Conservation (phyloP, 2,329 filamentous ascomycete species). For the Xylariaceae sp. region DNA sequence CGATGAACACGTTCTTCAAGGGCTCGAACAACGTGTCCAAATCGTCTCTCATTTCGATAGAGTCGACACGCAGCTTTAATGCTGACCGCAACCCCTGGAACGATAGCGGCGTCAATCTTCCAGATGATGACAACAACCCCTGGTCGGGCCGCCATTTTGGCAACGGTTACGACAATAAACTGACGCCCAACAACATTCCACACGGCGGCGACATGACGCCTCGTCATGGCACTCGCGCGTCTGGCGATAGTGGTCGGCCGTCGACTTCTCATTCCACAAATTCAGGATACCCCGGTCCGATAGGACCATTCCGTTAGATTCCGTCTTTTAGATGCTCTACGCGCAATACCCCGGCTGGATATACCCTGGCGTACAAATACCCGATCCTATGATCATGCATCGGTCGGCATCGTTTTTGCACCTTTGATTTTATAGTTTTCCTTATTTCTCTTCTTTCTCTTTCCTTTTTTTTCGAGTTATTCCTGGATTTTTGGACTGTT, state of each 20-base stretch:
- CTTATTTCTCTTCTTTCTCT: slow-evolving; percentile 28
- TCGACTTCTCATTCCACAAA: slow-evolving; percentile 92
- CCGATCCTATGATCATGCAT: slow-evolving; percentile 48
- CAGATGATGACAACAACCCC: slow-evolving; percentile 76
- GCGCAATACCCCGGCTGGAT: slow-evolving; percentile 64
- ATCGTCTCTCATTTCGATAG: slow-evolving; percentile 92
- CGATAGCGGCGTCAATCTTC: slow-evolving; percentile 91
- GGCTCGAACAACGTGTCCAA: slow-evolving; percentile 89
- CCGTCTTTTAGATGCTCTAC: slow-evolving; percentile 50
- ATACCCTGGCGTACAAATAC: slow-evolving; percentile 67
- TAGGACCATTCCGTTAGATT: slow-evolving; percentile 88
- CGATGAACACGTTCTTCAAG: slow-evolving; percentile 88
- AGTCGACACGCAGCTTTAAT: slow-evolving; percentile 86
- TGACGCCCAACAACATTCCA: slow-evolving; percentile 59
- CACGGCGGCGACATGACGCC: slow-evolving; percentile 81
- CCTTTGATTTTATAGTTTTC: slow-evolving; percentile 29
- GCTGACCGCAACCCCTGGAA: slow-evolving; percentile 98
- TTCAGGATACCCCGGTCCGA: slow-evolving; percentile 94
- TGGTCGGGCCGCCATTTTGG: slow-evolving; percentile 66
- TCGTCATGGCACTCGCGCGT: slow-evolving; percentile 80
- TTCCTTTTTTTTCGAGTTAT: slow-evolving; percentile 24
- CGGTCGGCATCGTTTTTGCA: slow-evolving; percentile 47
- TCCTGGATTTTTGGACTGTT: neutral
- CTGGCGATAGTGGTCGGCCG: slow-evolving; percentile 87
- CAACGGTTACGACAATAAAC: slow-evolving; percentile 66